Base-by-base conservation (phyloP, 2,329 filamentous ascomycete species). In the Microthyrium microscopicum region DNA sequence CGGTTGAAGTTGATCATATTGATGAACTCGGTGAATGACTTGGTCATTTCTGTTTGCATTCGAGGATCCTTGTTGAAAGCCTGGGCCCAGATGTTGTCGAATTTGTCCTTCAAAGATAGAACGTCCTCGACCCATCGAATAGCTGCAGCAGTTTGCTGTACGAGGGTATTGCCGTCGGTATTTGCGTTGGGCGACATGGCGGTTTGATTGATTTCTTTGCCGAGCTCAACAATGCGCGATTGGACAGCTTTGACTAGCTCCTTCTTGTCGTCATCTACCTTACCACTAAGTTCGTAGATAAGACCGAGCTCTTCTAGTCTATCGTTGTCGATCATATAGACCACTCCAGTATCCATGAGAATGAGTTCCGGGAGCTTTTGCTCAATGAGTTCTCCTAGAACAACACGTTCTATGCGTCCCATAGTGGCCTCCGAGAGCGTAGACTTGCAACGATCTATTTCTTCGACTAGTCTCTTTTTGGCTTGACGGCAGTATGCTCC, bases 71-170 rank as follows among this genome's bases (percentile, higher is more conserved):
- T 64, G 16, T 66, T 53, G 50, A 95, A 92, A 27, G 85, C 81
- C 8, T 58, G 54, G 26, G 59, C 60, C 71, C 77, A 84, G 39
- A 98, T 69, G 9, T 57, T 66, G 51, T 95, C 85, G 46, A 93
- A 95, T 49, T 89, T 91, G 44, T 79, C 75, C 54, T 95, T 94
- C 19, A 98, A 62, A 13, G 58, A 57, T 30, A 98, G 60, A 3
- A 95, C 80, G 45, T 93, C 84, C 45, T 92, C 82, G 3, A 95
- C 87, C 89, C 89, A 98, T 46, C 80, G 82, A 45, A 95, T 78
- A 0, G 89, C 89, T 2, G 84, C 79, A 0, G 73, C 69, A 1
- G 89, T 95, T 48, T 85, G 77, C 50, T 83, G 77, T n/a, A n/a
- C n/a, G n/a, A n/a, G n/a, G n/a, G n/a, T n/a, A n/a, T n/a, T n/a